Percentiles rank a stretch among this genome's conserved stretches.
Conservation (phyloP, 768 basidiomycete genomes). For the Phylloporus scabripes region DNA sequence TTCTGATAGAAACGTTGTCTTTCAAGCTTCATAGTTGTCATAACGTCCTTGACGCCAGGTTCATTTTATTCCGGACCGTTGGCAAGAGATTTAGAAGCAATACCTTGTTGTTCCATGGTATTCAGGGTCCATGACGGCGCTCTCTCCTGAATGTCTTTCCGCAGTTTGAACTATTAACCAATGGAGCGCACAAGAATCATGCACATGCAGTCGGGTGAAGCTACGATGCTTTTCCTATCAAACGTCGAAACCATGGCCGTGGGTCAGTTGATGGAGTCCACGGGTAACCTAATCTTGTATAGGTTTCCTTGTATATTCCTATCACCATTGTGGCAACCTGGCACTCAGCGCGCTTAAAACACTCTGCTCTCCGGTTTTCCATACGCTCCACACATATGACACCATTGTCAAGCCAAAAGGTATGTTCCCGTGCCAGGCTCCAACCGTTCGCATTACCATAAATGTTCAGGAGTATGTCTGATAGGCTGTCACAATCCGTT, state of each 20-base stretch:
- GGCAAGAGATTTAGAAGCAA: neutral
- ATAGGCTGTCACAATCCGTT: neutral
- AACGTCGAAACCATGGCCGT: neutral
- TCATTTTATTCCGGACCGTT: neutral
- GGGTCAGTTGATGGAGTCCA: neutral
- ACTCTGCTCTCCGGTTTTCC: neutral
- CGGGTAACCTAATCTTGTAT: neutral
- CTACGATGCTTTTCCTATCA: neutral
- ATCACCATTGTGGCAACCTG: conserved; percentile 5
- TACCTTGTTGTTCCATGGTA: neutral
- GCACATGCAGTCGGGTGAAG: neutral
- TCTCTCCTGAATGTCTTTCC: neutral
- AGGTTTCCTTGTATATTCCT: neutral
- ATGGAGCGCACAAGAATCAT: neutral
- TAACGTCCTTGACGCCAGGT: neutral
- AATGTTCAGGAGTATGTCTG: neutral
- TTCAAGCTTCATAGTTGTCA: neutral
- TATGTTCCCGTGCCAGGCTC: neutral
- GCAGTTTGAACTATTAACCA: neutral
- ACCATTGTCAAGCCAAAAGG: neutral
- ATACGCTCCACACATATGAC: neutral
- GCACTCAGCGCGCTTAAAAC: conserved; percentile 1
- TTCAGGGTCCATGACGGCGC: neutral
- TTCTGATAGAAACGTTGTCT: neutral
- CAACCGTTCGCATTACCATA: conserved; percentile 1